phyloP scores from a whole-genome alignment of 2,329 filamentous ascomycete genomes.

The Atkinsonella texensis region DNA sequence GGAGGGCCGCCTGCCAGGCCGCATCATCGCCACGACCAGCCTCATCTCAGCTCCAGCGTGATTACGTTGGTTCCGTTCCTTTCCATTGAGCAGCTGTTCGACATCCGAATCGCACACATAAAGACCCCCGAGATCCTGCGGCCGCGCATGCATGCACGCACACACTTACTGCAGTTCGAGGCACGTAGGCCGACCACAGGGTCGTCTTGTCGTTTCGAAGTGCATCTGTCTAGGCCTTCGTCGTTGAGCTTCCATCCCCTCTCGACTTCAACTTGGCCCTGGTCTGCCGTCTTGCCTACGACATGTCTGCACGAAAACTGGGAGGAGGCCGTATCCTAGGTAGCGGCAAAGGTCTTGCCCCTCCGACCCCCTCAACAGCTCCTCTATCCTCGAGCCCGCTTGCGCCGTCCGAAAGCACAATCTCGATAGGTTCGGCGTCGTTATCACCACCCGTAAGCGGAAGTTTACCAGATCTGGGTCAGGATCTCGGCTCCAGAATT shows the following conservation, averaged over 20 bases:
- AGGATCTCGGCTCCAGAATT: conserved; percentile 73
- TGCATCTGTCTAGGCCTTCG: background rate
- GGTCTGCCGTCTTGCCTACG: conserved; percentile 1
- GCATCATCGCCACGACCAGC: conserved; percentile 3
- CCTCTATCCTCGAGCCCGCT: conserved; percentile 37
- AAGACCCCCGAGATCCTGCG: background rate
- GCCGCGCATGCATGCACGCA: conserved; percentile 7
- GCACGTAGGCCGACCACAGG: conserved; percentile 21
- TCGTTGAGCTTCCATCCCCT: background rate
- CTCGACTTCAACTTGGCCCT: background rate
- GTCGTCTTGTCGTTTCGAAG: conserved; percentile 18
- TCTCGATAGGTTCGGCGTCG: conserved; percentile 63
- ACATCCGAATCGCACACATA: background rate
- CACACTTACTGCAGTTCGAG: conserved; percentile 17
- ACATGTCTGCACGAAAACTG: conserved; percentile 75
- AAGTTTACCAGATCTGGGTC: conserved; percentile 56
- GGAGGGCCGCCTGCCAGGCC: background rate
- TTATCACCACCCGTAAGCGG: conserved; percentile 48
- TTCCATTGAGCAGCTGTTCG: background rate
- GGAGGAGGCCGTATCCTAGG: conserved; percentile 88
- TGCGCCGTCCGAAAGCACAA: conserved; percentile 54
- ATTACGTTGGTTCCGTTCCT: too few species aligned
- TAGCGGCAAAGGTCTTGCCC: conserved; percentile 70
- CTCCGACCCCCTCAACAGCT: conserved; percentile 34
- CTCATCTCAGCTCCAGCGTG: background rate